Evolutionary conservation across 177 flowering plant genomes (phyloP).

Genomic region (Tripterygium wilfordii): DNA sequence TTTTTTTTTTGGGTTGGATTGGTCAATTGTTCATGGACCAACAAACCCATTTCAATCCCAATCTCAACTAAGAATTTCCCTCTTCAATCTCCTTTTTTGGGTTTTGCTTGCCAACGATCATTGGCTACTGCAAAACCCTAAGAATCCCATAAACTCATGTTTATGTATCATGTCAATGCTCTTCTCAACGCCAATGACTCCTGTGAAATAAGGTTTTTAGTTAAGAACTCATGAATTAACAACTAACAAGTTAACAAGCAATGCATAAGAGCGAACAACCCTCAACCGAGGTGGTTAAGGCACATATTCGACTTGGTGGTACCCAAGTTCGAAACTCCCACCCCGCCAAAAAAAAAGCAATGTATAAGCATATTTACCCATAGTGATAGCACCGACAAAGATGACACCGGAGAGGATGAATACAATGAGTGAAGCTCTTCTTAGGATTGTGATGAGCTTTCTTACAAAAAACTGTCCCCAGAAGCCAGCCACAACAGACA

Average conservation of each 20-base stretch:
- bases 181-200: constrained; percentile 55
- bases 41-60: background rate
- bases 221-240: background rate
- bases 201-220: constrained; percentile 28
- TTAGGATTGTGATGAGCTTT: constrained; percentile 18
- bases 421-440: constrained; percentile 3
- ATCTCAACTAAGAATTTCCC: background rate
- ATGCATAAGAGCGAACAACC: too few relatives aligned
- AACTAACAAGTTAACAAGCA: too few relatives aligned
- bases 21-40: constrained; percentile 61
- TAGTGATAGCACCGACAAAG: background rate
- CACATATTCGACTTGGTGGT: too few relatives aligned
- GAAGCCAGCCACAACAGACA: constrained; percentile 90
- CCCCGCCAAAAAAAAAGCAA: too few relatives aligned
- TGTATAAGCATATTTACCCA: background rate
- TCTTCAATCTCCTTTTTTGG: background rate
- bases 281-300: too few relatives aligned
- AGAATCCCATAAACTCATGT: constrained; percentile 93
- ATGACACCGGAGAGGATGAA: constrained; percentile 4
- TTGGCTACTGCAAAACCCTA: constrained; percentile 49
- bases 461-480: constrained; percentile 84
- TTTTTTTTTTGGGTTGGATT: constrained; percentile 3
- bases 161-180: constrained; percentile 61
- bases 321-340: too few relatives aligned
- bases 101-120: constrained; percentile 14